Conservation (phyloP, 371 early-diverging fungal genomes). For the Mucor irregularis region DNA sequence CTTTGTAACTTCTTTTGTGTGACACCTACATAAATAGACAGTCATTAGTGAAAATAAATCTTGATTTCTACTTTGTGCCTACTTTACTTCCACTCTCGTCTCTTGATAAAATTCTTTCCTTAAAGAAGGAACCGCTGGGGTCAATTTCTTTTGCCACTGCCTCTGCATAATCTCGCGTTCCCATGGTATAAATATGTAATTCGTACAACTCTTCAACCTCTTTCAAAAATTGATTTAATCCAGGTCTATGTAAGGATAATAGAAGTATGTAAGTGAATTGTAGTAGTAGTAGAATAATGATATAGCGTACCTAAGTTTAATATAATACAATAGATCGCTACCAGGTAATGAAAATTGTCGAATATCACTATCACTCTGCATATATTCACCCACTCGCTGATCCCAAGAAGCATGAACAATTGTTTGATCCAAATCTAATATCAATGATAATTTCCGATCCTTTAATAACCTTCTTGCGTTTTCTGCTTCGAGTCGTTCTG, state of each 20-base stretch:
- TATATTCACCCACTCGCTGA: conserved; percentile 68
- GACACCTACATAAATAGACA: conserved; percentile 49
- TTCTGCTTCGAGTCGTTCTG: conserved; percentile 74
- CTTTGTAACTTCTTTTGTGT: conserved; percentile 86
- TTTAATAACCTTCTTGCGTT: conserved; percentile 67
- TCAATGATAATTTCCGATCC: conserved; percentile 83
- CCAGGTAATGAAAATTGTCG: conserved; percentile 75
- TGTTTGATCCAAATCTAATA: conserved; percentile 99
- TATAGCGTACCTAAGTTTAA: conserved; percentile 70
- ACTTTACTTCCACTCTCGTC: conserved; percentile 92
- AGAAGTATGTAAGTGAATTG: neutral
- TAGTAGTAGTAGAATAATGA: neutral
- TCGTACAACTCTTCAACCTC: conserved; percentile 77
- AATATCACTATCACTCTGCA: conserved; percentile 73
- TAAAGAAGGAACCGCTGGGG: conserved; percentile 78
- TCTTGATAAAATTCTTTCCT: conserved; percentile 92
- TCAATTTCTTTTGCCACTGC: conserved; percentile 91
- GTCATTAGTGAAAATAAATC: neutral
- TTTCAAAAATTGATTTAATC: conserved; percentile 79
- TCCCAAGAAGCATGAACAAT: conserved; percentile 96
- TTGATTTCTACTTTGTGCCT: too few relatives aligned
- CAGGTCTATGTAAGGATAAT: conserved; percentile 57
- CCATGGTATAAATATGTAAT: conserved; percentile 99
- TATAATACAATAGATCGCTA: conserved; percentile 70
- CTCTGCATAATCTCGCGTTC: conserved; percentile 93